A percentile compares a stretch with the other conserved stretches of the same genome.
phyloP scores from a whole-genome alignment of 805 yeast species.

The Saccharomycodes ludwigii region DNA sequence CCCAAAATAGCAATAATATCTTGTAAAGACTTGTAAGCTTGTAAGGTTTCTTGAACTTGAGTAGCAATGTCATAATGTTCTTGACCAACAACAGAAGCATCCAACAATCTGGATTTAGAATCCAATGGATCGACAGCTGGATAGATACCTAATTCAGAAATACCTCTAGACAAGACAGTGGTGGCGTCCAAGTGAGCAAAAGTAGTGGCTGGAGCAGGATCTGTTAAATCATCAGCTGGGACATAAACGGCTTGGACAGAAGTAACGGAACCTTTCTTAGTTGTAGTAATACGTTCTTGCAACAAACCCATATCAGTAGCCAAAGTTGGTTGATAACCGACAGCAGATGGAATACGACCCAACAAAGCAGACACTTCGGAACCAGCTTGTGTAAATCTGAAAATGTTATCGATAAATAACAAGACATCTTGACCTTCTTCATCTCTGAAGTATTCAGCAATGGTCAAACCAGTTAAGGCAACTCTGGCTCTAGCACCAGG shows the following conservation, averaged over 20 bases:
- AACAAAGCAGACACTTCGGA: conserved; percentile 98
- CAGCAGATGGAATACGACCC: conserved; percentile 99
- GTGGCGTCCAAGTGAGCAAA: conserved; percentile 99
- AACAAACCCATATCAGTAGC: conserved; percentile 99
- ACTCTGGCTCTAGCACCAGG: conserved; percentile 99
- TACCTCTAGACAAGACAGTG: conserved; percentile 98
- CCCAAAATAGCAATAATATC: conserved; percentile 99
- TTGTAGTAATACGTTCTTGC: conserved; percentile 99
- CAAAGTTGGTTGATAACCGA: conserved; percentile 99
- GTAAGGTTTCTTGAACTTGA: conserved; percentile 93
- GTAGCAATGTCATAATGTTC: conserved; percentile 97
- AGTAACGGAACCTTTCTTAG: conserved; percentile 99
- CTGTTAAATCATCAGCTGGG: conserved; percentile 99
- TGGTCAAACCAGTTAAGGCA: conserved; percentile 98
- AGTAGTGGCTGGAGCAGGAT: conserved; percentile 99
- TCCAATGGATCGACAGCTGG: conserved; percentile 99
- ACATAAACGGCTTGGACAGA: conserved; percentile 99
- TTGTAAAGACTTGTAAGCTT: conserved; percentile 98
- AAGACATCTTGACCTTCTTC: conserved; percentile 99
- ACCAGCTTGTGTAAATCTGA: conserved; percentile 99
- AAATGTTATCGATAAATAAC: conserved; percentile 98
- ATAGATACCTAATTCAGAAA: conserved; percentile 99
- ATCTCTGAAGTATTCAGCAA: conserved; percentile 99
- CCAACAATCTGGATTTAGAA: conserved; percentile 97
- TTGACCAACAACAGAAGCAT: conserved; percentile 93